phyloP scores from a whole-genome alignment of 768 basidiomycete genomes.

The Filobasidium wieringae region DNA sequence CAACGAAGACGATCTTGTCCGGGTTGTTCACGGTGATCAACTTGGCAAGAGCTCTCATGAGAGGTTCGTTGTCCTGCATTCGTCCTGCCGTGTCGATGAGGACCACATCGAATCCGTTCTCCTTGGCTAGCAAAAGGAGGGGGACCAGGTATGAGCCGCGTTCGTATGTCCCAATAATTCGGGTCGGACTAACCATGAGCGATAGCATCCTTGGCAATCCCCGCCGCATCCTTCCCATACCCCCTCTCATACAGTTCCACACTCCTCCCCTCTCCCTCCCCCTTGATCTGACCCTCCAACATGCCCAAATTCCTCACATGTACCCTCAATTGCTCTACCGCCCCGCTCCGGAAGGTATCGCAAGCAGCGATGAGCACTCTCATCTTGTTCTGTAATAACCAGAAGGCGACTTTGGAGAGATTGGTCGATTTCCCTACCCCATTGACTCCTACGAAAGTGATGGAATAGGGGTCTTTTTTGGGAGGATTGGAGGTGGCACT shows the following conservation, averaged over 20 bases:
- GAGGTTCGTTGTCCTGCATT: conserved; percentile 99
- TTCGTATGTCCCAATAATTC: background rate
- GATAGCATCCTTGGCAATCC: conserved; percentile 92
- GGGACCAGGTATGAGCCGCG: no score
- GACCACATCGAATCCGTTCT: conserved; percentile 88
- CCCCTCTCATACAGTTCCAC: conserved; percentile 93
- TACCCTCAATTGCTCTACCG: conserved; percentile 92
- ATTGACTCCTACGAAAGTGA: conserved; percentile 96
- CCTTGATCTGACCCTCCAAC: conserved; percentile 50
- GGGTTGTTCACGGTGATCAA: conserved; percentile 86
- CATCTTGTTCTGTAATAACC: conserved; percentile 90
- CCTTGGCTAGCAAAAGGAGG: conserved; percentile 52
- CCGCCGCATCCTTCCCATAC: conserved; percentile 98
- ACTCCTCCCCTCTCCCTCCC: conserved; percentile 47
- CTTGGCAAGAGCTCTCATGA: conserved; percentile 99
- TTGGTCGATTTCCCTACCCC: conserved; percentile 99
- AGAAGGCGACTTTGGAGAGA: conserved; percentile 94
- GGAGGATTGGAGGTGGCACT: conserved; percentile 62
- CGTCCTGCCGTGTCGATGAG: conserved; percentile 95
- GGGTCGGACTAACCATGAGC: conserved; percentile 53
- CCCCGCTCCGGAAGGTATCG: conserved; percentile 91
- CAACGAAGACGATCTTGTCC: conserved; percentile 96
- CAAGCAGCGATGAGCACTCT: conserved; percentile 94
- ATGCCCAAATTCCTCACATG: conserved; percentile 89
- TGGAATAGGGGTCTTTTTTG: conserved; percentile 59